Percentiles rank a stretch among this genome's conserved stretches.
These are phyloP conservation scores for Tetrapisispora iriomotensis DNA, from an alignment of 805 yeast species.

Conservation along the genomic window DNA sequence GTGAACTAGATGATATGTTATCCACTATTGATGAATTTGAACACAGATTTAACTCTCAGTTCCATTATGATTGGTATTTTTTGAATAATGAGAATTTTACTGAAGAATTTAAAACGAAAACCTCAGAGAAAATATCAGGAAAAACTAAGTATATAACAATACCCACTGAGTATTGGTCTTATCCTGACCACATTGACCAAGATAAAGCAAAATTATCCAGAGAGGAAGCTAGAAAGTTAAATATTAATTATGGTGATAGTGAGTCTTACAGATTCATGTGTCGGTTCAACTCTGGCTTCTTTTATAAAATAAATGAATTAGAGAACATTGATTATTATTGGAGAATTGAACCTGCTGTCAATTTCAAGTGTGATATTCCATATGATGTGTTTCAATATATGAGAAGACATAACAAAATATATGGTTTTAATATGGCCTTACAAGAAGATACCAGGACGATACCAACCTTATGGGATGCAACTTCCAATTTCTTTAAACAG, in stretches of 20 bases:
- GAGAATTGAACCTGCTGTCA: slow-evolving; percentile 67
- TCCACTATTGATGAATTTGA: slow-evolving; percentile 54
- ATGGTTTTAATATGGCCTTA: slow-evolving; percentile 59
- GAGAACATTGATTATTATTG: slow-evolving; percentile 55
- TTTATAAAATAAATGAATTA: slow-evolving; percentile 50
- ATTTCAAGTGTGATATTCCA: slow-evolving; percentile 49
- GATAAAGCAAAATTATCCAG: slow-evolving; percentile 30
- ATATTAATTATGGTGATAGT: slow-evolving; percentile 47
- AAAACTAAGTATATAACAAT: slow-evolving; percentile 51
- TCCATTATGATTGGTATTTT: slow-evolving; percentile 71
- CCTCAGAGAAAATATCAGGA: slow-evolving; percentile 48
- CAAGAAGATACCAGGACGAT: slow-evolving; percentile 56
- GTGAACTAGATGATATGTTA: slow-evolving; percentile 48
- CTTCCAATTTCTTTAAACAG: slow-evolving; percentile 45
- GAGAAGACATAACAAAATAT: slow-evolving; percentile 43
- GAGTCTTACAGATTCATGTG: slow-evolving; percentile 64
- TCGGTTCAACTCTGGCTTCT: slow-evolving; percentile 41
- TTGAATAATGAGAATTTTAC: slow-evolving; percentile 59
- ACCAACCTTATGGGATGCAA: slow-evolving; percentile 51
- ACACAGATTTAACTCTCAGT: slow-evolving; percentile 51
- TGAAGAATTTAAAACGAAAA: slow-evolving; percentile 41
- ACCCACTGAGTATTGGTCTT: slow-evolving; percentile 57
- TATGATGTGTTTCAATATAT: slow-evolving; percentile 54
- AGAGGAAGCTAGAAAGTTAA: slow-evolving; percentile 34
- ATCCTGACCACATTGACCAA: slow-evolving; percentile 56